Conservation (phyloP, 129 eudicot species). For the Daucus carota region DH1_v3.0 NC_030383.2:48401501-48402000, state of each 20-base stretch:
- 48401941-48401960: too few relatives aligned
- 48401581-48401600: not conserved
- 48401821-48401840: not conserved
- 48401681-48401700: constrained; percentile 69
- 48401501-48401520: not conserved
- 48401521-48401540: not conserved
- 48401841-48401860: not conserved
- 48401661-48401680: constrained; percentile 81
- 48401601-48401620: too few relatives aligned
- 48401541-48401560: not conserved
- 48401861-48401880: not conserved
- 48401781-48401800: not conserved
- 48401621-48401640: not conserved
- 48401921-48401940: too few relatives aligned
- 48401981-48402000: too few relatives aligned
- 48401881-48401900: not conserved
- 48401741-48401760: constrained; percentile 59
- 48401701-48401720: constrained; percentile 77
- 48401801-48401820: not conserved
- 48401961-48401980: too few relatives aligned
- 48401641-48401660: constrained; percentile 25
- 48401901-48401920: not conserved
- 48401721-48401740: constrained; percentile 44
- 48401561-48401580: not conserved
- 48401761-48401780: not conserved